These are phyloP conservation scores for Bruguiera parviflora DNA, from an alignment of 345 rosid genomes.

Conservation along the genomic window DNA sequence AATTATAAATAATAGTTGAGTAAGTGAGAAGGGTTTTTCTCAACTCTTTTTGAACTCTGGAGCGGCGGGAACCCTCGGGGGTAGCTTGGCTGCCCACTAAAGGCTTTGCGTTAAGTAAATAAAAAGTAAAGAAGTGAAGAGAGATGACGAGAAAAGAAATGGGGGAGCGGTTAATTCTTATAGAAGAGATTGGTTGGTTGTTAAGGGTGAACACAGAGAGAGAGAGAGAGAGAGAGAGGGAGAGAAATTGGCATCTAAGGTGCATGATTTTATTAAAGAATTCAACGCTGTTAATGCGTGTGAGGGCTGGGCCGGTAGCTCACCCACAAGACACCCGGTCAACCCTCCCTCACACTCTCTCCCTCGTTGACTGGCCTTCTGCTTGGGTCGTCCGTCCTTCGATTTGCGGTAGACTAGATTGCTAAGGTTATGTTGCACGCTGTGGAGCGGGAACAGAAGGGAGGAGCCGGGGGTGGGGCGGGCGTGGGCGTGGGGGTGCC, in stretches of 20 bases:
- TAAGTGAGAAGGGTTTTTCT: no score
- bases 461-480: no score
- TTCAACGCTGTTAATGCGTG: conserved; percentile 89
- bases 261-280: conserved; percentile 89
- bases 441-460: no score
- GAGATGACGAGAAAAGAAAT: conserved; percentile 24
- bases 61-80: no score
- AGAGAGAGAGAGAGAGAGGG: conserved; percentile 5
- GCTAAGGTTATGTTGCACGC: no score
- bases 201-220: background rate
- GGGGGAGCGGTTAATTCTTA: conserved; percentile 22
- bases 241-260: conserved; percentile 40
- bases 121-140: conserved; percentile 2
- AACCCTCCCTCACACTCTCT: conserved; percentile 24
- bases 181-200: conserved; percentile 7
- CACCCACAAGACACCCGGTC: conserved; percentile 90
- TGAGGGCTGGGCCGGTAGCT: conserved; percentile 79
- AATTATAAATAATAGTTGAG: background rate
- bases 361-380: background rate
- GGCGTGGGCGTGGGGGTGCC: no score
- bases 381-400: no score
- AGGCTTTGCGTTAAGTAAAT: background rate
- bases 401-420: no score
- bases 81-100: background rate
- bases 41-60: background rate